Conservation (phyloP, 2,329 filamentous ascomycete species). For the Hypomyces perniciosus region DNA sequence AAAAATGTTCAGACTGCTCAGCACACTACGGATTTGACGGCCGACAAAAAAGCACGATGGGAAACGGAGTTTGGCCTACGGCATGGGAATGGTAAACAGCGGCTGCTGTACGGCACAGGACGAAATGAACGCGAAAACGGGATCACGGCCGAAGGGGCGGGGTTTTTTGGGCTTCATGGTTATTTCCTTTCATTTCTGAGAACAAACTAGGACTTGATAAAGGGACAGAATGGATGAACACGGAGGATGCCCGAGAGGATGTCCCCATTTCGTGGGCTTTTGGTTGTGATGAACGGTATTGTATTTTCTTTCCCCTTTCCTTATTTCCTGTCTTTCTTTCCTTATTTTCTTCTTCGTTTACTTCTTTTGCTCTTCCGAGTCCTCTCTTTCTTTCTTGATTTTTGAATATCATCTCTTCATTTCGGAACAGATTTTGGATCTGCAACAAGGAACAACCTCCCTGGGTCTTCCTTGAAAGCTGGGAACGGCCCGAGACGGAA, state of each 20-base stretch:
- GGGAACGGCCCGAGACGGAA: too few species aligned
- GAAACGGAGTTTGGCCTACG: neutral
- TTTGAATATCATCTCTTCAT: neutral
- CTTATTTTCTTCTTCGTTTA: neutral
- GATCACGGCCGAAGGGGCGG: neutral
- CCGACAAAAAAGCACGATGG: neutral
- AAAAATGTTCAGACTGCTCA: neutral
- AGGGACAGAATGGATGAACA: neutral
- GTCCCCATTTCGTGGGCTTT: neutral
- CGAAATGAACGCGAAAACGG: neutral
- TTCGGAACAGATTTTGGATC: neutral
- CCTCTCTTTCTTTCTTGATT: too few species aligned
- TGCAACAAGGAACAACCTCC: neutral
- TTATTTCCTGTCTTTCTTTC: constrained; percentile 1
- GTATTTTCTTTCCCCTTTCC: neutral
- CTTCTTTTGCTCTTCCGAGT: too few species aligned
- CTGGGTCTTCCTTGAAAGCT: too few species aligned
- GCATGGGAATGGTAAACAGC: neutral
- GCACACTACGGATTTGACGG: neutral
- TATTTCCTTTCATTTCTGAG: neutral
- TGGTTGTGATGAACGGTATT: neutral
- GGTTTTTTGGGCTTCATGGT: neutral
- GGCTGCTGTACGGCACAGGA: neutral
- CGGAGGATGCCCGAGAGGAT: neutral
- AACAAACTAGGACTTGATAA: too few species aligned